Evolutionary conservation across 306 rosid species (phyloP), one percentile per base, ranked within the genome.

Genomic region (Castanospermum australe): DNA sequence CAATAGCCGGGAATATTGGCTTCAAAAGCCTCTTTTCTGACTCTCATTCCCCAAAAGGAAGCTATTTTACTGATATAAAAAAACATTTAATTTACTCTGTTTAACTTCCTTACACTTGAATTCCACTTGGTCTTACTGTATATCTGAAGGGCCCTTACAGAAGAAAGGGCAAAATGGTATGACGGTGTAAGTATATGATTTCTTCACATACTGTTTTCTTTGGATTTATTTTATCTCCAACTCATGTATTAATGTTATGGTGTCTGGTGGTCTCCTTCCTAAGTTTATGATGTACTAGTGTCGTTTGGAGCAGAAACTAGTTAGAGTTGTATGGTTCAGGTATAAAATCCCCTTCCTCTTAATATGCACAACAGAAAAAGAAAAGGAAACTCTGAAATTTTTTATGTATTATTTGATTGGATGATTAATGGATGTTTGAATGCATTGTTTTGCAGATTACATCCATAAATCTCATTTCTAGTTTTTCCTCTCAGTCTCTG

Each of bases 151-250:
- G 80, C 78, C 82, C 73, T 81, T 86, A 60, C 73, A 12, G 83
- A 65, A 73, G 69, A 73, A 69, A 33, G 83, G 79, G 81, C 71
- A 72, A 79, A 79, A 75, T 77, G 71, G 59, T 59, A 67, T 78
- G 77, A 59, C 67, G 76, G 44, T 81, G 91, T 90, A 79, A 86
- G 91, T 79, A 79, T 86, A 62, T 61, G 74, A 55, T 75, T 70
- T 63, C 70, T 13, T 33, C 55, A 25, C 57, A 6, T 28, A 10
- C 5, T 9, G 4, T 56, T 71, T 51, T n/a, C n/a, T 11, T 74
- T 81, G 55, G 77, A 57, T 67, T 78, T 65, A 59, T 57, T 54
- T 81, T 36, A 14, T 80, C 52, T 55, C 8, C 56, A 4, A 50
- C 84, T 84, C 56, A 11, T 71, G 13, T 35, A 61, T 75, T 54